A percentile compares a stretch with the other conserved stretches of the same genome.
phyloP scores from a whole-genome alignment of 345 rosid genomes.

The Fremontodendron californicum region DNA sequence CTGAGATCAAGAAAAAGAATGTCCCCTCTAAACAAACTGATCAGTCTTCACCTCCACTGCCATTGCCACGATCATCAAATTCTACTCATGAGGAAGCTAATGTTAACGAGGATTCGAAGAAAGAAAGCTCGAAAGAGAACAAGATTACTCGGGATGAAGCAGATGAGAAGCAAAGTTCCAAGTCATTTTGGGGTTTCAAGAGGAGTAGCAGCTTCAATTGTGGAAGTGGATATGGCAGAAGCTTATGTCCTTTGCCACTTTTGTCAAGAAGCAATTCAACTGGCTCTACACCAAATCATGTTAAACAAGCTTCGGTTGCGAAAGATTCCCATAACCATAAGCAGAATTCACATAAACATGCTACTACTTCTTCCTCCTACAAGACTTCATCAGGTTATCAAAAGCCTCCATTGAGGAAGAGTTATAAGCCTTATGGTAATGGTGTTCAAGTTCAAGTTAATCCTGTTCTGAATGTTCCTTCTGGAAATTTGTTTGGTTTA shows the following conservation, averaged over 20 bases:
- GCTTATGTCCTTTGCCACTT: constrained; percentile 72
- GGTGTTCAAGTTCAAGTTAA: constrained; percentile 48
- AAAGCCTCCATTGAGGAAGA: constrained; percentile 84
- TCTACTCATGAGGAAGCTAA: not conserved
- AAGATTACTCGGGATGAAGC: constrained; percentile 28
- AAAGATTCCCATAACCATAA: constrained; percentile 31
- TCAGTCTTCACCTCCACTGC: constrained; percentile 6
- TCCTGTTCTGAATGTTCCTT: constrained; percentile 67
- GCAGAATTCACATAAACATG: constrained; percentile 44
- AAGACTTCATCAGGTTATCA: constrained; percentile 32
- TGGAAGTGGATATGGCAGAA: constrained; percentile 62
- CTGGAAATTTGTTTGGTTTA: constrained; percentile 66
- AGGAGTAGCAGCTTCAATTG: constrained; percentile 76
- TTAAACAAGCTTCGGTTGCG: constrained; percentile 32
- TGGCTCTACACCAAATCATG: constrained; percentile 43
- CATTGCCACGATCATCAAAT: not conserved
- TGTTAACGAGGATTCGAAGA: not conserved
- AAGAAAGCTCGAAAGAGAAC: constrained; percentile 24
- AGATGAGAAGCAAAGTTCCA: constrained; percentile 45
- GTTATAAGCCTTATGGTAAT: constrained; percentile 44
- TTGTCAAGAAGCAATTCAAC: constrained; percentile 72
- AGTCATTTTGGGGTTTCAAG: constrained; percentile 77
- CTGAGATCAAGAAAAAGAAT: constrained; percentile 40
- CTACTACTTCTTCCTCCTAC: constrained; percentile 2
- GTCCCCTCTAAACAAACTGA: not conserved